A percentile compares a stretch with the other conserved stretches of the same genome.
Evolutionary conservation across 2,329 filamentous ascomycete species (phyloP).

Genomic region (Fusarium sp.): DNA sequence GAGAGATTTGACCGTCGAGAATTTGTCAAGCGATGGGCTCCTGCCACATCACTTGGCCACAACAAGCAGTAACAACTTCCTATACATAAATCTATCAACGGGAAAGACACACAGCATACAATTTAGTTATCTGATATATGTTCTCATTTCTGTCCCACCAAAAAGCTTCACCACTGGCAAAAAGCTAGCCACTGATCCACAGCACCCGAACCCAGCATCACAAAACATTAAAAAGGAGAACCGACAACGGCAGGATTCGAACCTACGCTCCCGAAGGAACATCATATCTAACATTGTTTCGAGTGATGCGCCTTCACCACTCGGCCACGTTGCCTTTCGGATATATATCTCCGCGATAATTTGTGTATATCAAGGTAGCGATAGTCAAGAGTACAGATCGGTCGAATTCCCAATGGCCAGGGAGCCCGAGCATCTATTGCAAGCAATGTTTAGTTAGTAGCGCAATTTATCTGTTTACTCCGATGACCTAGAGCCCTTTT

Average conservation of each 20-base stretch:
- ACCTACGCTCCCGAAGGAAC: slow-evolving; percentile 22
- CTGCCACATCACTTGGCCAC: background rate
- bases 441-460: too few species aligned
- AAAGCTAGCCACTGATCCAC: background rate
- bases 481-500: background rate
- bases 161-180: background rate
- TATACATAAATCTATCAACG: too few species aligned
- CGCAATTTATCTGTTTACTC: background rate
- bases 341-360: background rate
- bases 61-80: background rate
- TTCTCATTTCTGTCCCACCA: background rate
- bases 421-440: background rate
- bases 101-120: rapidly evolving
- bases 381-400: too few species aligned
- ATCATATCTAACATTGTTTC: background rate
- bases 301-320: slow-evolving; percentile 18
- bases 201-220: background rate
- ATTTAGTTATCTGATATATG: background rate
- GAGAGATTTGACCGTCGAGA: rapidly evolving
- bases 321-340: slow-evolving; percentile 12
- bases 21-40: background rate
- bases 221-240: background rate
- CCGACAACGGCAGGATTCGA: slow-evolving; percentile 24
- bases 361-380: background rate
- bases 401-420: background rate